Conservation (phyloP, 257 asterid genomes). For the Echites panduratus region DNA sequence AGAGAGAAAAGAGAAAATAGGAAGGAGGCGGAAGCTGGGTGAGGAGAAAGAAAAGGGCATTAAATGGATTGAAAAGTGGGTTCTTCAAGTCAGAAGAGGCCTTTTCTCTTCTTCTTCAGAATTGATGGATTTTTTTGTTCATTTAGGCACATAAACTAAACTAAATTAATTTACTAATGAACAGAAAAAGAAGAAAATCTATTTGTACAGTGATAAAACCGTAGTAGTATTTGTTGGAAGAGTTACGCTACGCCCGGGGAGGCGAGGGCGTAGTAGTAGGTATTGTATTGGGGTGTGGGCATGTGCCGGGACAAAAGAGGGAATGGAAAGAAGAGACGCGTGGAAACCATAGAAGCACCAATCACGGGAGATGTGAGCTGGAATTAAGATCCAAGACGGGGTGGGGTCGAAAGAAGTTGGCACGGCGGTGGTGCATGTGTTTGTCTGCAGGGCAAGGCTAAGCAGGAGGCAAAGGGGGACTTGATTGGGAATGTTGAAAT, state of each 20-base stretch:
- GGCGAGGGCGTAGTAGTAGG: neutral
- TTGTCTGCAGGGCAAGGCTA: neutral
- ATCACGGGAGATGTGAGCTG: constrained; percentile 45
- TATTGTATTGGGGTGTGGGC: neutral
- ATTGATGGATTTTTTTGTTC: no score
- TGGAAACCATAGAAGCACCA: constrained; percentile 29
- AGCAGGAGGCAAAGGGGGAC: neutral
- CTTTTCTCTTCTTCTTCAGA: no score
- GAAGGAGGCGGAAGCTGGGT: neutral
- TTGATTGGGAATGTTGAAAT: no score
- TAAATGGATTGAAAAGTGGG: neutral
- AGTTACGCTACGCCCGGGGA: neutral
- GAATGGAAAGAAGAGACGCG: constrained; percentile 1
- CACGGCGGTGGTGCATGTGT: constrained; percentile 25
- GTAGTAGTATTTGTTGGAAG: neutral
- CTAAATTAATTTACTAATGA: neutral
- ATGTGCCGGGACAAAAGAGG: constrained; percentile 4
- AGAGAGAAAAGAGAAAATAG: neutral
- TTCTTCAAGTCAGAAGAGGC: no score
- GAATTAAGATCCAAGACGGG: constrained; percentile 25
- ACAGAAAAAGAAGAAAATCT: no score
- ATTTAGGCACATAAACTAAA: no score
- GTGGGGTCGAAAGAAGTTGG: constrained; percentile 11
- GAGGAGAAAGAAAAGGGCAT: neutral
- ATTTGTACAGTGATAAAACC: no score